A percentile compares a stretch with the other conserved stretches of the same genome.
Evolutionary conservation across 2,329 filamentous ascomycete species (phyloP).

Genomic region (Fonsecaea monophora): DNA sequence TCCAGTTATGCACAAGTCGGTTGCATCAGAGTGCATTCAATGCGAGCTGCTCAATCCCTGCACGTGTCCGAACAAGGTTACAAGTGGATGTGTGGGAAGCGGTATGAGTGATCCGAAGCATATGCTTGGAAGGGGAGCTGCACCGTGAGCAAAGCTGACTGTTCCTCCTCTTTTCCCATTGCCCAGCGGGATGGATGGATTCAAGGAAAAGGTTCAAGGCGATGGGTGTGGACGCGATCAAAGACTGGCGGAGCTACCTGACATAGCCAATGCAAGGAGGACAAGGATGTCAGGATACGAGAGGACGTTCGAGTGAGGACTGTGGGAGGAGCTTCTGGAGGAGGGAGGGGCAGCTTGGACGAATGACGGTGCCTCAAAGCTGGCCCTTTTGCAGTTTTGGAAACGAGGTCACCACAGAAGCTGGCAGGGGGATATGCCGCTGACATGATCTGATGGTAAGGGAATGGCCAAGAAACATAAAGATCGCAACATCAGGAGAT

Average conservation of each 20-base stretch:
- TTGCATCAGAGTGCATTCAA: constrained; percentile 6
- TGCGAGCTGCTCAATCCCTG: constrained; percentile 20
- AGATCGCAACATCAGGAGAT: constrained; percentile 4
- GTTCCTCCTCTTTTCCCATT: neutral
- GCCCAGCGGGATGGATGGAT: neutral
- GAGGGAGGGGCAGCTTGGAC: neutral
- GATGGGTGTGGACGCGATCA: too few species aligned
- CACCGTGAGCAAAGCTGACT: constrained; percentile 26
- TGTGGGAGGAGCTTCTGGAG: neutral
- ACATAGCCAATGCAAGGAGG: neutral
- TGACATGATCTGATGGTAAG: constrained; percentile 7
- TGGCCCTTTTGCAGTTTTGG: too few species aligned
- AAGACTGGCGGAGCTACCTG: neutral
- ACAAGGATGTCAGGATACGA: neutral
- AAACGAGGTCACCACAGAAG: too few species aligned
- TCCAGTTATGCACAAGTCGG: constrained; percentile 6
- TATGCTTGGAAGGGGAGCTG: constrained; percentile 8
- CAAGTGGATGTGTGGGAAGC: constrained; percentile 4
- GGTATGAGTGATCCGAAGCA: constrained; percentile 3
- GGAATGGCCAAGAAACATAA: neutral
- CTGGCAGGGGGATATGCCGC: neutral
- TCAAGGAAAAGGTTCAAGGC: too few species aligned
- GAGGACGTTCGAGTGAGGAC: neutral
- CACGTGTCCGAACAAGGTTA: constrained; percentile 26
- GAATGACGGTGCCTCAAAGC: too few species aligned